These are phyloP conservation scores for Tetrapisispora pingtungensis DNA, from an alignment of 805 yeast species.

Conservation along the genomic window DNA sequence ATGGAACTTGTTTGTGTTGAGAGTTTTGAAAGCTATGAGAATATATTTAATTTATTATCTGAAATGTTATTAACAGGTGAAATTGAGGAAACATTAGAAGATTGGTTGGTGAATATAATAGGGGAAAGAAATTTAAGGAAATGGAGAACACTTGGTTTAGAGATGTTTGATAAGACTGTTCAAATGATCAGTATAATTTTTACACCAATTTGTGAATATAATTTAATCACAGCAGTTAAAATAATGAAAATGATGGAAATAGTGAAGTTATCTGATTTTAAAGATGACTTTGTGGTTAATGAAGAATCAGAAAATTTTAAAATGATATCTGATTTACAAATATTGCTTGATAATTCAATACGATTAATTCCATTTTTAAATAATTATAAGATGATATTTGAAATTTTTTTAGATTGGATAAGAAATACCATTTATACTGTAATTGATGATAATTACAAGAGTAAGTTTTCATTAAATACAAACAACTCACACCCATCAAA, in stretches of 20 bases:
- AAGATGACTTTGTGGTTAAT: too few species aligned
- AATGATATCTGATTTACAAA: background rate
- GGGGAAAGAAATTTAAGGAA: conserved; percentile 57
- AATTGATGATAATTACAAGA: conserved; percentile 1
- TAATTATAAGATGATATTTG: conserved; percentile 3
- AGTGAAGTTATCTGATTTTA: too few species aligned
- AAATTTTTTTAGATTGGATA: conserved; percentile 8
- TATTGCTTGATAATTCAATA: background rate
- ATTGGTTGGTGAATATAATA: conserved; percentile 54
- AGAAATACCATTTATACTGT: conserved; percentile 4
- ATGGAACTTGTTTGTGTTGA: conserved; percentile 11
- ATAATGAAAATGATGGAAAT: too few species aligned
- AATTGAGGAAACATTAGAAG: conserved; percentile 39
- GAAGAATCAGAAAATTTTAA: background rate
- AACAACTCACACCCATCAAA: background rate
- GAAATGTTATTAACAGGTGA: conserved; percentile 37
- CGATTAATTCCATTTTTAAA: background rate
- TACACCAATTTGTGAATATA: conserved; percentile 47
- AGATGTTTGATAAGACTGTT: conserved; percentile 41
- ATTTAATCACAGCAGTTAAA: conserved; percentile 31
- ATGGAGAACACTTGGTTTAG: conserved; percentile 42
- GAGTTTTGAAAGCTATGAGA: conserved; percentile 9
- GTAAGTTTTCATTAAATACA: background rate
- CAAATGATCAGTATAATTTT: conserved; percentile 39
- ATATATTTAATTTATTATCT: conserved; percentile 28